A percentile compares a stretch with the other conserved stretches of the same genome.
These are phyloP conservation scores for Nakazawaea holstii DNA, from an alignment of 805 yeast genomes.

Conservation along the genomic window DNA sequence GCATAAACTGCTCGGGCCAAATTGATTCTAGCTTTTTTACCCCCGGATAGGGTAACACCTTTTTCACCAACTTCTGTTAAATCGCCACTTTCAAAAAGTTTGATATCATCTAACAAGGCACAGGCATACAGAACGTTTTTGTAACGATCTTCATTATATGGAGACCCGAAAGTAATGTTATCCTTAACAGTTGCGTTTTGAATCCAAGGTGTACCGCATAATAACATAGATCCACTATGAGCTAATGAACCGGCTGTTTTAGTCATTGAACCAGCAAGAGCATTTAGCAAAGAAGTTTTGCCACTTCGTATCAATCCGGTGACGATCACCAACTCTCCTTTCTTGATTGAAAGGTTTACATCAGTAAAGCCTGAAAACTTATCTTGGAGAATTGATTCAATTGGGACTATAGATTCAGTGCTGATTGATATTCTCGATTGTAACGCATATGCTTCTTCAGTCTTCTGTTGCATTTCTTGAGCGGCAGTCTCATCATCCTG, in stretches of 20 bases:
- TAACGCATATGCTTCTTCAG: not conserved
- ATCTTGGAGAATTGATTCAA: slow-evolving; percentile 12
- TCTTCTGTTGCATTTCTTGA: not conserved
- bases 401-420: not conserved
- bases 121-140: slow-evolving; percentile 53
- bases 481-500: slow-evolving; percentile 20
- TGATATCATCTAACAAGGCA: slow-evolving; percentile 61
- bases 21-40: slow-evolving; percentile 79
- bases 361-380: slow-evolving; percentile 34
- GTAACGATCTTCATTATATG: slow-evolving; percentile 44
- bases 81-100: slow-evolving; percentile 69
- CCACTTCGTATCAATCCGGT: slow-evolving; percentile 79
- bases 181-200: slow-evolving; percentile 75
- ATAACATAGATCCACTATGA: slow-evolving; percentile 47
- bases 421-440: not conserved
- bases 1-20: slow-evolving; percentile 78
- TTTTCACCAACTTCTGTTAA: slow-evolving; percentile 77
- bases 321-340: slow-evolving; percentile 57
- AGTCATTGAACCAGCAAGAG: slow-evolving; percentile 65
- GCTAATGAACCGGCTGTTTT: slow-evolving; percentile 44
- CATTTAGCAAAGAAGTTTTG: slow-evolving; percentile 65
- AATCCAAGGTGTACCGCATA: slow-evolving; percentile 66
- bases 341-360: slow-evolving; percentile 40
- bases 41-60: slow-evolving; percentile 81
- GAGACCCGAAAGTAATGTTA: slow-evolving; percentile 64